These are phyloP conservation scores for Diplodia intermedia DNA, from an alignment of 2,329 filamentous ascomycete species.

Conservation along the genomic window DNA sequence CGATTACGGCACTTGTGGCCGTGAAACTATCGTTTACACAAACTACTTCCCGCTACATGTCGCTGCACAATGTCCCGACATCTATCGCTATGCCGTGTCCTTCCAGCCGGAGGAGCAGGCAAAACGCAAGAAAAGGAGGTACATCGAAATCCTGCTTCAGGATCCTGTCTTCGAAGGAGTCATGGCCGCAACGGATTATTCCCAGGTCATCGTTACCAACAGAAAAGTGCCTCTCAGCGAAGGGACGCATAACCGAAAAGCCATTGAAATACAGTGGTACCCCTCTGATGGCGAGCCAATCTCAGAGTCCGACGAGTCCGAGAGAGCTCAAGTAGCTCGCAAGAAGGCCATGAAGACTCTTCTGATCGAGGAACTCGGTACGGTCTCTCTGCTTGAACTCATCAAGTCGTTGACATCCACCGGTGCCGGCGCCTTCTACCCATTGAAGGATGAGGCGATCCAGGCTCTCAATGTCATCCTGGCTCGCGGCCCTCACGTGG, in stretches of 20 bases:
- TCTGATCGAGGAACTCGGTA: constrained; percentile 38
- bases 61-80: constrained; percentile 30
- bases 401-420: constrained; percentile 53
- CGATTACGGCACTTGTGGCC: constrained; percentile 49
- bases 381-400: constrained; percentile 49
- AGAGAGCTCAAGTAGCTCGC: constrained; percentile 35
- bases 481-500: constrained; percentile 55
- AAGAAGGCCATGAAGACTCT: constrained; percentile 37
- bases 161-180: constrained; percentile 42
- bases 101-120: constrained; percentile 48
- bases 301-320: constrained; percentile 37
- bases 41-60: constrained; percentile 51
- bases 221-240: constrained; percentile 39
- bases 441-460: constrained; percentile 58
- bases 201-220: constrained; percentile 41
- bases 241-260: constrained; percentile 32
- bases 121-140: constrained; percentile 55
- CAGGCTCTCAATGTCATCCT: constrained; percentile 67
- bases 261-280: constrained; percentile 41
- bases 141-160: constrained; percentile 56
- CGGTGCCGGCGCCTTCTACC: constrained; percentile 47
- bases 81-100: constrained; percentile 42
- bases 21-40: constrained; percentile 49
- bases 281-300: constrained; percentile 40
- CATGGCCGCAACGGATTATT: constrained; percentile 50